Conservation (phyloP, 176 grass and related monocot species). For the Triticum monococcum region DNA sequence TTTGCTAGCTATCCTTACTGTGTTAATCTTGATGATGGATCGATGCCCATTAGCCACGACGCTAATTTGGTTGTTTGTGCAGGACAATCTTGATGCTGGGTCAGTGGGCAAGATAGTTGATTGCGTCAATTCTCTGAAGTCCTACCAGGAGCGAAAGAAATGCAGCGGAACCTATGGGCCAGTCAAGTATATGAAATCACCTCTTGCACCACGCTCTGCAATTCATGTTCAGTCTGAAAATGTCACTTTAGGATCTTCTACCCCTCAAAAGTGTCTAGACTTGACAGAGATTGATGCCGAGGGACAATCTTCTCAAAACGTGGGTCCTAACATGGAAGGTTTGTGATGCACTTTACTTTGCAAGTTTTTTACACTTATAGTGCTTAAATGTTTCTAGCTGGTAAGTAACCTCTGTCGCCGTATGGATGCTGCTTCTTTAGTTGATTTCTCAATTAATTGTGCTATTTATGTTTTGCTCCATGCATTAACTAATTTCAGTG, state of each 20-base stretch:
- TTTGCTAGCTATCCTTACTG: slow-evolving; percentile 24
- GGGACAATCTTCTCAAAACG: slow-evolving; percentile 28
- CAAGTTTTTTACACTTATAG: background rate
- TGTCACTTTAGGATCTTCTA: slow-evolving; percentile 29
- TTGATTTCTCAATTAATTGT: background rate
- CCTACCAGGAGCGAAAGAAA: slow-evolving; percentile 63
- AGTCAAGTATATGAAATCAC: slow-evolving; percentile 69
- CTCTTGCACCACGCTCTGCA: slow-evolving; percentile 46
- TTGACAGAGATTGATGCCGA: slow-evolving; percentile 34
- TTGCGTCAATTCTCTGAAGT: slow-evolving; percentile 72
- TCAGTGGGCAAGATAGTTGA: slow-evolving; percentile 75
- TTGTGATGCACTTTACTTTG: background rate
- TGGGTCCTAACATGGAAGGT: slow-evolving; percentile 52
- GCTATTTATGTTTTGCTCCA: background rate
- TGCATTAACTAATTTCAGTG: background rate
- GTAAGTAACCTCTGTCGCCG: background rate
- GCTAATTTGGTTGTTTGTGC: slow-evolving; percentile 28
- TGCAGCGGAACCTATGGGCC: slow-evolving; percentile 33
- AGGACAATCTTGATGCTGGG: slow-evolving; percentile 68
- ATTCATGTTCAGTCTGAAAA: slow-evolving; percentile 21
- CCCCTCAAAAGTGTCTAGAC: slow-evolving; percentile 43
- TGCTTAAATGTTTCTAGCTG: background rate
- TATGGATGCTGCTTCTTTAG: background rate
- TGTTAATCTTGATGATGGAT: background rate
- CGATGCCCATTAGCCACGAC: background rate